Evolutionary conservation across 495 filamentous ascomycete genomes (phyloP), one percentile per base, ranked within the genome.

Genomic region (Glutinoglossum americanum): DNA sequence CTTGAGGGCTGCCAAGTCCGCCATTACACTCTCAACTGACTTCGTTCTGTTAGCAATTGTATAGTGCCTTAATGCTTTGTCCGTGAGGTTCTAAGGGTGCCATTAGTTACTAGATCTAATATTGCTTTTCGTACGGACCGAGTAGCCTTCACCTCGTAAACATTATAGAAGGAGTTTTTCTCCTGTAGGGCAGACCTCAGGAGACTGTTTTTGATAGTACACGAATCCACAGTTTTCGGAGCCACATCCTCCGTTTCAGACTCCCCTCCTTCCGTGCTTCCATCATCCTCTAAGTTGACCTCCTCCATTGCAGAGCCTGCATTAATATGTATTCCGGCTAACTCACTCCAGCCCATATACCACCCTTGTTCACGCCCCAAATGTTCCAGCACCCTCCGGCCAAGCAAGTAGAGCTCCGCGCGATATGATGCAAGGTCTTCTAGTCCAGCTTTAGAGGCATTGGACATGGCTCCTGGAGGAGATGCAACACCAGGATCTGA

Each of bases 1-100:
- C 68, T 87, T 85, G 55, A 94, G 70, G 11, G 87, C 74, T 6
- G 92, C 92, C 27, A 97, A 76, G 66, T 98, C 92, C 17, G 87
- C 84, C 67, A 89, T 79, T 48, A 81, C 80, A 33, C 79, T 74
- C 60, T 93, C 81, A 0, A 82, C 80, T 21, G 85, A 84, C 61
- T 92, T 84, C 1, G 69, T 72, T 60, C 85, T 82, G 44, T 80
- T 83, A 13, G 87, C 90, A 8, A 87, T 74, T 33, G 80, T 77
- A 65, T 84, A 86, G 67, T 71, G 70, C n/a, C 67, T 72, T 59
- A 76, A 68, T 21, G 74, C 68, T 44, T 68, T 61, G 33, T 72
- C 67, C 56, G 71, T 76, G 35, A 75, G 54, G 28, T 68, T 59
- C 60, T 66, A 66, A 6, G 41, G 11, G 35, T 13, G 10, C 13